Conservation (phyloP, 352 stramenopile genomes). For the Phytopythium vexans region DNA sequence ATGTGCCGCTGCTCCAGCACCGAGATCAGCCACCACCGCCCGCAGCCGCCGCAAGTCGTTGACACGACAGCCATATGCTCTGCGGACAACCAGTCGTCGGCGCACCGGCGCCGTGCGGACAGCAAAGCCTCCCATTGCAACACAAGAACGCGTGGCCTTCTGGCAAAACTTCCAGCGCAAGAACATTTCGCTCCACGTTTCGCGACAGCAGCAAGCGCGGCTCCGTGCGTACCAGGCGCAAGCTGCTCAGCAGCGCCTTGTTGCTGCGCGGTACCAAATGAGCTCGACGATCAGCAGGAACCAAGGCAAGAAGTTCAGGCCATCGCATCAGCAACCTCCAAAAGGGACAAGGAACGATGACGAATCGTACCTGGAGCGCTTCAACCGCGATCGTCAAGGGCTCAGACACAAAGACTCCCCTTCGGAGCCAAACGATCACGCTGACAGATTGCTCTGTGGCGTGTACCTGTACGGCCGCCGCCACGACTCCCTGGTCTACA, state of each 20-base stretch:
- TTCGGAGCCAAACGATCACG: background rate
- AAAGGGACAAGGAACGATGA: background rate
- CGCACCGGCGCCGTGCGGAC: too few species aligned
- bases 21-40: too few species aligned
- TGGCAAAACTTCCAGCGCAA: slow-evolving; percentile 54
- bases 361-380: slow-evolving; percentile 26
- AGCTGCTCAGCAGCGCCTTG: slow-evolving; percentile 15
- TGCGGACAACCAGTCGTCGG: too few species aligned
- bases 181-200: slow-evolving; percentile 56
- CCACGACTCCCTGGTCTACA: slow-evolving; percentile 35
- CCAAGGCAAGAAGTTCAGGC: slow-evolving; percentile 1
- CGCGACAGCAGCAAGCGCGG: slow-evolving; percentile 43
- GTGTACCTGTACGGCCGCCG: slow-evolving; percentile 50
- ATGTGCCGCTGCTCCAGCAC: too few species aligned
- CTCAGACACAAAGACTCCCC: too few species aligned
- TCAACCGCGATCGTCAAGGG: slow-evolving; percentile 8
- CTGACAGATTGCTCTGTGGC: slow-evolving; percentile 31
- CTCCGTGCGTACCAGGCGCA: slow-evolving; percentile 16
- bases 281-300: background rate
- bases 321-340: background rate
- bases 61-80: too few species aligned
- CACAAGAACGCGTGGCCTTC: background rate
- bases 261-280: slow-evolving; percentile 20
- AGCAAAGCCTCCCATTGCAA: too few species aligned
- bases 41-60: too few species aligned